phyloP scores from a whole-genome alignment of 768 basidiomycete species.

The Chlorophyllum brunneum region DNA sequence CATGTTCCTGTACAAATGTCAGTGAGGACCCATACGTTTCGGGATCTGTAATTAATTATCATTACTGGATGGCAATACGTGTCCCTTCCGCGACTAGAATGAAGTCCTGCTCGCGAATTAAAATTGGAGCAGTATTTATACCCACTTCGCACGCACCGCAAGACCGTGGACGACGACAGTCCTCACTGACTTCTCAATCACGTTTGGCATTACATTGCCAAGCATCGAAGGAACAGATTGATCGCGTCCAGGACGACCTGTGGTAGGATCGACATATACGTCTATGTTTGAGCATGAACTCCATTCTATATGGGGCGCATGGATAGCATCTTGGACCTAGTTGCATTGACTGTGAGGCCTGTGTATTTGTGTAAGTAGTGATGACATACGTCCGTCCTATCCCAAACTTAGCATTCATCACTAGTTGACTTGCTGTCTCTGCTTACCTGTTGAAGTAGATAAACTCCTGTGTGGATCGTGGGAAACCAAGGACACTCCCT shows the following conservation, averaged over 20 bases:
- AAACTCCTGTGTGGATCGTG: constrained; percentile 55
- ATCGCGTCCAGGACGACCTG: constrained; percentile 47
- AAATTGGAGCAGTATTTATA: constrained; percentile 35
- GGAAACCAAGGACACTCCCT: constrained; percentile 78
- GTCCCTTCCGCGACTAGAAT: constrained; percentile 73
- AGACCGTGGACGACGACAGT: constrained; percentile 70
- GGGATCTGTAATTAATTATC: constrained; percentile 51
- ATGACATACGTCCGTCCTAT: constrained; percentile 9
- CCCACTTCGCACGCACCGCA: constrained; percentile 58
- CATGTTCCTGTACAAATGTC: constrained; percentile 28
- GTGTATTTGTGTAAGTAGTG: not conserved
- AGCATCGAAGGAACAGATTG: constrained; percentile 50
- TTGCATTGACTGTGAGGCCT: not conserved
- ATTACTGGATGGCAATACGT: constrained; percentile 51
- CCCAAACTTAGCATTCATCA: not conserved
- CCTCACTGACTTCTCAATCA: constrained; percentile 71
- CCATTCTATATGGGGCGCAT: constrained; percentile 64
- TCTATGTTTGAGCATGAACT: constrained; percentile 52
- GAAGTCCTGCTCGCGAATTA: constrained; percentile 39
- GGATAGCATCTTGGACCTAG: constrained; percentile 70
- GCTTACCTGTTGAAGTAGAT: constrained; percentile 60
- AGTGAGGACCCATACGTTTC: not conserved
- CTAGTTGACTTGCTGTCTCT: not conserved
- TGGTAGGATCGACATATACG: constrained; percentile 61
- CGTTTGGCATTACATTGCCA: constrained; percentile 62